These are phyloP conservation scores for Aspergillus caelatus DNA, from an alignment of 2,329 filamentous ascomycete species.

Conservation along the genomic window DNA sequence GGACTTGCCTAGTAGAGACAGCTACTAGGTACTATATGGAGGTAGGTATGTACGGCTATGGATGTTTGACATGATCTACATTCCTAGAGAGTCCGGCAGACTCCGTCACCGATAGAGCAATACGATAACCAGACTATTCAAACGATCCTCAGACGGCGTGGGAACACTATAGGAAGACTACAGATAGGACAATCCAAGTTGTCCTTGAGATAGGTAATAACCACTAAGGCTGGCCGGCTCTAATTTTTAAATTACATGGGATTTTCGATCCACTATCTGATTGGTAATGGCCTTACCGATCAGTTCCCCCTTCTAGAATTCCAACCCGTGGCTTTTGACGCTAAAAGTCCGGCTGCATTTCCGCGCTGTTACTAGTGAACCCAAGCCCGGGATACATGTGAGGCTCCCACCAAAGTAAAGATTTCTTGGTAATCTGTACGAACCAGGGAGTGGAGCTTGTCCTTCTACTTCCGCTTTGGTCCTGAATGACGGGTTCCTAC, in stretches of 20 bases:
- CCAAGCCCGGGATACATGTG: conserved; percentile 6
- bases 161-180: neutral
- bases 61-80: neutral
- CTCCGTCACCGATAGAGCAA: neutral
- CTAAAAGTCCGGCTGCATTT: conserved; percentile 12
- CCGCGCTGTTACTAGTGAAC: conserved; percentile 8
- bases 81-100: neutral
- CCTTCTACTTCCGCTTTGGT: conserved; percentile 1
- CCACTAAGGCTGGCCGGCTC: neutral
- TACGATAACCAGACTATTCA: neutral
- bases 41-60: too few relatives aligned
- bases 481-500: neutral
- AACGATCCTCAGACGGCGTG: neutral
- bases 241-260: neutral
- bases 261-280: neutral
- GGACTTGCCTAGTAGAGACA: neutral
- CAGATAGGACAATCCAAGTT: neutral
- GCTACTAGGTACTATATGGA: neutral
- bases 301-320: conserved; percentile 9
- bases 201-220: neutral
- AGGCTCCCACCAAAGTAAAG: conserved; percentile 4
- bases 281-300: conserved; percentile 3
- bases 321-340: conserved; percentile 9
- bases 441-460: conserved; percentile 2
- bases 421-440: conserved; percentile 6